phyloP scores from a whole-genome alignment of 2,329 filamentous ascomycete genomes.

The Stachybotrys chartarum region DNA sequence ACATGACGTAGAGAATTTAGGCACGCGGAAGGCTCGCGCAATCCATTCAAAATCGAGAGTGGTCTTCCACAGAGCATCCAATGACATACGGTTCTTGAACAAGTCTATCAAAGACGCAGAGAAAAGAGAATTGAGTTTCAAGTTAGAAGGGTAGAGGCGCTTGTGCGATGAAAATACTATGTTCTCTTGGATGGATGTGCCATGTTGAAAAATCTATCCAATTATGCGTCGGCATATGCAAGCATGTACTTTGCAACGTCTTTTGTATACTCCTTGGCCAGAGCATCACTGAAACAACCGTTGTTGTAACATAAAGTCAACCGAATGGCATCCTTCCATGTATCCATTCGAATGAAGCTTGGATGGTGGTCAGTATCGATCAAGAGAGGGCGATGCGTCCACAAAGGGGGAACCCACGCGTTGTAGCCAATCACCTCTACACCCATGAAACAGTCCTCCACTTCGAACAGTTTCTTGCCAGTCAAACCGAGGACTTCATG shows the following conservation, averaged over 20 bases:
- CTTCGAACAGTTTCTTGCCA: conserved; percentile 1
- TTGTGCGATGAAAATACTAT: too few relatives aligned
- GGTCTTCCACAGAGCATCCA: too few relatives aligned
- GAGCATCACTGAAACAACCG: neutral
- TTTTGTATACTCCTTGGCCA: neutral
- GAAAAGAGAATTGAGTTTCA: too few relatives aligned
- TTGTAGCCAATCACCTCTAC: neutral
- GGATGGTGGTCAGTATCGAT: neutral
- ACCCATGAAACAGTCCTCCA: neutral
- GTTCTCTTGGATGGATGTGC: neutral
- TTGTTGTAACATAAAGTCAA: neutral
- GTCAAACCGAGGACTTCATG: neutral
- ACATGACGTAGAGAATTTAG: too few relatives aligned
- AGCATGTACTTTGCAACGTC: conserved; percentile 1
- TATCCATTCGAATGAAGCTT: neutral
- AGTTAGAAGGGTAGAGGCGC: too few relatives aligned
- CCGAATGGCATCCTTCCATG: neutral
- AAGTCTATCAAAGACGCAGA: too few relatives aligned
- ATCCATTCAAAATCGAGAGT: too few relatives aligned
- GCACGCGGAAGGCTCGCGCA: too few relatives aligned
- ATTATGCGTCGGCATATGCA: neutral
- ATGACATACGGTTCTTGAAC: too few relatives aligned
- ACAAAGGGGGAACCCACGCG: neutral
- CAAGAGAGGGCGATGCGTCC: neutral
- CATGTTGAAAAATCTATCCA: neutral